These are phyloP conservation scores for Corchorus olitorius DNA, from an alignment of 345 rosid species.

Conservation along the genomic window DNA sequence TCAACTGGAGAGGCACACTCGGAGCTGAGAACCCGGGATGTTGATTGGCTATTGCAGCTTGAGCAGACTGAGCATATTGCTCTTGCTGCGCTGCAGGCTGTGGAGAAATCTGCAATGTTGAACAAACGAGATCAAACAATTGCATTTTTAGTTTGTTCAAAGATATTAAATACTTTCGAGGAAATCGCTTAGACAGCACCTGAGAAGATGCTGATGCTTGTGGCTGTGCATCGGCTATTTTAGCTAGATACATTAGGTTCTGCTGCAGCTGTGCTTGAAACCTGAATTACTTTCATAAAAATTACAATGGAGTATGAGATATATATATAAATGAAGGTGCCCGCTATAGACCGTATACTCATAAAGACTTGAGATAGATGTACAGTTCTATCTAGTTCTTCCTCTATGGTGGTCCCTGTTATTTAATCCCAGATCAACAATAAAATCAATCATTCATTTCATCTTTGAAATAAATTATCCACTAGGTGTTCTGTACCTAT, in stretches of 20 bases:
- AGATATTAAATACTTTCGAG: not conserved
- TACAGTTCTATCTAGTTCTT: slow-evolving; percentile 6
- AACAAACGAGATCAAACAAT: not conserved
- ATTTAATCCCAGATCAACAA: not conserved
- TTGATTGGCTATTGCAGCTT: slow-evolving; percentile 31
- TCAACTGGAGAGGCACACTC: slow-evolving; percentile 24
- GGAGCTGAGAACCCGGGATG: slow-evolving; percentile 17
- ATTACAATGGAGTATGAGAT: not conserved
- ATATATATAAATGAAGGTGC: not conserved
- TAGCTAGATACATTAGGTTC: slow-evolving; percentile 43
- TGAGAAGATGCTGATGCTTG: slow-evolving; percentile 30
- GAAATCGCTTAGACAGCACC: slow-evolving; percentile 17
- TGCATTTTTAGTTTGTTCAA: not conserved
- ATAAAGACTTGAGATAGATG: not conserved
- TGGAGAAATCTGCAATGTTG: slow-evolving; percentile 20
- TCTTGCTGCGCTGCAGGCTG: slow-evolving; percentile 32
- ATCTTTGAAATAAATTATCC: slow-evolving; percentile 8
- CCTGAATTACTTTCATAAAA: slow-evolving; percentile 26
- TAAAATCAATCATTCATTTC: slow-evolving; percentile 7
- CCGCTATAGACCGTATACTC: not conserved
- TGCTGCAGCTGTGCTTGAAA: slow-evolving; percentile 43
- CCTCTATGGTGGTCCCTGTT: not conserved
- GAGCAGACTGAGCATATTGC: slow-evolving; percentile 30
- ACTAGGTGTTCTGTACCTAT: not conserved
- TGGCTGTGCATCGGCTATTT: slow-evolving; percentile 43